phyloP scores from a whole-genome alignment of 2,329 filamentous ascomycete genomes.

The Talaromyces albobiverticillius region DNA sequence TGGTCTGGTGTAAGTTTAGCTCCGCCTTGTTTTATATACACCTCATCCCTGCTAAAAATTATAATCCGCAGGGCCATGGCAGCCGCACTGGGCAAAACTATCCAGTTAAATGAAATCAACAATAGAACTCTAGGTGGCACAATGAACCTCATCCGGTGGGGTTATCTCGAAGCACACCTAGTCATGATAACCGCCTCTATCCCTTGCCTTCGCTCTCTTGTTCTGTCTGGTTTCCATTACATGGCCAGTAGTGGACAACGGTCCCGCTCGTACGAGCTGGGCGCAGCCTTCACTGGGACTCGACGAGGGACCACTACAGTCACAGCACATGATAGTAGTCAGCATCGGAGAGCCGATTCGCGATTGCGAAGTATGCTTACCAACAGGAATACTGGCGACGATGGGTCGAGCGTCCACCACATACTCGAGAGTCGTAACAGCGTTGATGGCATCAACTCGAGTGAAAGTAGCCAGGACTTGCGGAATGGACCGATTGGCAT shows the following conservation, averaged over 20 bases:
- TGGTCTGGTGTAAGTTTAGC: slow-evolving; percentile 28
- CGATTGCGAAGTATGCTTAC: slow-evolving; percentile 2
- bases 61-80: slow-evolving; percentile 22
- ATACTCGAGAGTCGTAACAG: slow-evolving; percentile 3
- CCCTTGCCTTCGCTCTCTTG: slow-evolving; percentile 25
- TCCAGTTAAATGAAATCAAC: slow-evolving; percentile 16
- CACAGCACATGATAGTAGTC: background rate
- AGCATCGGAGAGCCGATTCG: background rate
- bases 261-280: slow-evolving; percentile 2
- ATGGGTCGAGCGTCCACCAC: background rate
- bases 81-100: slow-evolving; percentile 24
- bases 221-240: slow-evolving; percentile 13
- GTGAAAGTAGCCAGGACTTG: slow-evolving; percentile 1
- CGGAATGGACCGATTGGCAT: background rate
- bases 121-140: slow-evolving; percentile 16
- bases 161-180: slow-evolving; percentile 26
- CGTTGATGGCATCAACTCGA: background rate
- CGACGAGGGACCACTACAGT: slow-evolving; percentile 1
- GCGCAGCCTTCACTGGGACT: background rate
- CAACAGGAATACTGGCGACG: background rate
- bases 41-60: background rate
- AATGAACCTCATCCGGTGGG: slow-evolving; percentile 26
- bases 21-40: background rate
- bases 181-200: slow-evolving; percentile 31
- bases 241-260: slow-evolving; percentile 1